These are phyloP conservation scores for Colletotrichum lini DNA, from an alignment of 2,329 filamentous ascomycete species.

Conservation along the genomic window DNA sequence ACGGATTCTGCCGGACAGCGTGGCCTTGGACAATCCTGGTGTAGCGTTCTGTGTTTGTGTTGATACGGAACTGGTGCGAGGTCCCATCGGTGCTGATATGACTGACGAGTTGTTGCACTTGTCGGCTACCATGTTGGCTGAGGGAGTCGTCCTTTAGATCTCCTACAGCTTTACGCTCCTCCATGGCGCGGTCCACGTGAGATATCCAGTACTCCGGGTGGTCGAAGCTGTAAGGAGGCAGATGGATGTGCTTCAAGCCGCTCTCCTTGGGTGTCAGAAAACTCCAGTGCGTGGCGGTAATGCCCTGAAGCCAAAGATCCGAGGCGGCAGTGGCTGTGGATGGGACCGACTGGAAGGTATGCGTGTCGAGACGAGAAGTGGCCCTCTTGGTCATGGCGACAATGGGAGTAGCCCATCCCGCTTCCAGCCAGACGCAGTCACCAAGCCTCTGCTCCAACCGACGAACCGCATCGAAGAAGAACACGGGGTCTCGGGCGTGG, in stretches of 20 bases:
- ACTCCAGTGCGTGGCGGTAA: neutral
- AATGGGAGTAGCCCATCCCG: constrained; percentile 39
- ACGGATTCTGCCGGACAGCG: constrained; percentile 40
- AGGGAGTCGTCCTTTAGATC: neutral
- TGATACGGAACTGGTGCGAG: neutral
- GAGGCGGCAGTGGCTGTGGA: neutral
- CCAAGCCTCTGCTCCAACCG: constrained; percentile 37
- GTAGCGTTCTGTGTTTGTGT: neutral
- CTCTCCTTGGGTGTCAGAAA: neutral
- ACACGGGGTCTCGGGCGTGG: constrained; percentile 42
- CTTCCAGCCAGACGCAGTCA: constrained; percentile 42
- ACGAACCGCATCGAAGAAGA: constrained; percentile 36
- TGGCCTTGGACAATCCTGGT: constrained; percentile 42
- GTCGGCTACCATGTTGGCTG: neutral
- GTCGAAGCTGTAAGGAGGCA: neutral
- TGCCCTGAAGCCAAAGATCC: neutral
- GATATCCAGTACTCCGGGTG: neutral
- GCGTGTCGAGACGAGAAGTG: neutral
- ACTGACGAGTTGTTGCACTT: neutral
- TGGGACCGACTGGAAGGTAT: neutral
- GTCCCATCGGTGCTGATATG: neutral
- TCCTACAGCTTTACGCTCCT: neutral
- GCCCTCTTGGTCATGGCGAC: constrained; percentile 42
- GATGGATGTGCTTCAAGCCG: neutral
- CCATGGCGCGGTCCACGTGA: neutral